These are phyloP conservation scores for Radiomyces spectabilis DNA, from an alignment of 192 early-diverging fungal species.

Conservation along the genomic window DNA sequence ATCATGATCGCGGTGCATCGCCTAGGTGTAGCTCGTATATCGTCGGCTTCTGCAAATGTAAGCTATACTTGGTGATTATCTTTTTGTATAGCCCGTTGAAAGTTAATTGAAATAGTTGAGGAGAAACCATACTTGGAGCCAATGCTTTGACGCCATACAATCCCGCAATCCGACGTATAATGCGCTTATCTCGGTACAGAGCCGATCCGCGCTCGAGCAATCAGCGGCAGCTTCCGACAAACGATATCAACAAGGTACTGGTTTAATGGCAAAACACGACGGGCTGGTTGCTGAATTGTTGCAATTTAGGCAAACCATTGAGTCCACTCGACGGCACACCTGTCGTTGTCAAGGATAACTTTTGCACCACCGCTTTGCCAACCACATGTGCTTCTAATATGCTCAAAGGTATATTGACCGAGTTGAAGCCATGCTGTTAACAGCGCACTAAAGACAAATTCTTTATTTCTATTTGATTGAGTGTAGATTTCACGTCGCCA, in stretches of 20 bases:
- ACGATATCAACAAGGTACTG: background rate
- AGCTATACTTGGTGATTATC: no score
- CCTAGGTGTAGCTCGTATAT: no score
- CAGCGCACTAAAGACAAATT: background rate
- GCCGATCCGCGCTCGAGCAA: conserved; percentile 8
- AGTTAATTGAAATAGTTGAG: no score
- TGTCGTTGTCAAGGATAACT: conserved; percentile 77
- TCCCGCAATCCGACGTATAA: conserved; percentile 32
- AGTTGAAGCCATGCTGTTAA: conserved; percentile 3
- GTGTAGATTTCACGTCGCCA: conserved; percentile 59
- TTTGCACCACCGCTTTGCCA: conserved; percentile 49
- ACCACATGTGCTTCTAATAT: conserved; percentile 75
- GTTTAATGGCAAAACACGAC: background rate
- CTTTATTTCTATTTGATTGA: background rate
- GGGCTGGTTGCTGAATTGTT: background rate
- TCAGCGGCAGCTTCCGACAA: background rate
- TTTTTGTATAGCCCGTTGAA: no score
- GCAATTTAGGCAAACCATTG: conserved; percentile 7
- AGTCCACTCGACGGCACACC: conserved; percentile 57
- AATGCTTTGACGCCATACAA: conserved; percentile 21
- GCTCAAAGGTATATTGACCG: conserved; percentile 39
- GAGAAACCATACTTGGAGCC: background rate
- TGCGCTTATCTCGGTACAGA: conserved; percentile 33
- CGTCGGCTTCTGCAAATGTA: no score
- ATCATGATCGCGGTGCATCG: no score